Base-by-base conservation (phyloP, 1,139 yeast species). In the Saccharomyces hybrid region DNA sequence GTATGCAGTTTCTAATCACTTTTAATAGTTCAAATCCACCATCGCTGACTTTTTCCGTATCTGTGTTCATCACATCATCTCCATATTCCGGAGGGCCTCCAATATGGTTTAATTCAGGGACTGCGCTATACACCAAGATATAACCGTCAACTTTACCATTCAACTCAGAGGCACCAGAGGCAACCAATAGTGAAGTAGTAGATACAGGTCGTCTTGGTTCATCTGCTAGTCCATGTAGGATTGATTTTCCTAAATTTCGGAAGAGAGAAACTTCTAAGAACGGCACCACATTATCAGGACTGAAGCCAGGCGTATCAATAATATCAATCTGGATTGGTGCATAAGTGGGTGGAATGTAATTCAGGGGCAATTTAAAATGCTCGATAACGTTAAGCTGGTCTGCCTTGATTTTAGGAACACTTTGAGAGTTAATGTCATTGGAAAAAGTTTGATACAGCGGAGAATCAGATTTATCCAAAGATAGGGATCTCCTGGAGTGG, bases 101-200 rank as follows among this genome's bases (percentile, higher is more conserved):
- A 3, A 47, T 11, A 53, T 63, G 64, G 51, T 74, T 70, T 32
- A 71, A 65, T 14, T 78, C 74, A 2, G 93, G 91, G 1, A 86
- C 78, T 1, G 88, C 84, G 56, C 84, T 80, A 66, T 84, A 86
- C 42, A 83, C 82, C 48, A 84, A 75, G 51, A 85, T 75, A 65
- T 86, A 86, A 0, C 90, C 91, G 66, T 84, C 86, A n/a, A 86
- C 77, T 46, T 79, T 75, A 1, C 89, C 90, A 66, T 86, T 85
- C 59, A 86, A 70, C 58, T 85, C 91, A 52, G 88, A 80, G 2
- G 90, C 88, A 1, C 93, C 93, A 52, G 88, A 82, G 4, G 89
- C 91, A 4, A 84, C 88, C 13, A 86, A 69, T 54, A 86, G 67
- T 3, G 90, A 87, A 56, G 81, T 82, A 5, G 89, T 83, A 44